phyloP scores from a whole-genome alignment of 768 basidiomycete species.

The Trametes elegans region DNA sequence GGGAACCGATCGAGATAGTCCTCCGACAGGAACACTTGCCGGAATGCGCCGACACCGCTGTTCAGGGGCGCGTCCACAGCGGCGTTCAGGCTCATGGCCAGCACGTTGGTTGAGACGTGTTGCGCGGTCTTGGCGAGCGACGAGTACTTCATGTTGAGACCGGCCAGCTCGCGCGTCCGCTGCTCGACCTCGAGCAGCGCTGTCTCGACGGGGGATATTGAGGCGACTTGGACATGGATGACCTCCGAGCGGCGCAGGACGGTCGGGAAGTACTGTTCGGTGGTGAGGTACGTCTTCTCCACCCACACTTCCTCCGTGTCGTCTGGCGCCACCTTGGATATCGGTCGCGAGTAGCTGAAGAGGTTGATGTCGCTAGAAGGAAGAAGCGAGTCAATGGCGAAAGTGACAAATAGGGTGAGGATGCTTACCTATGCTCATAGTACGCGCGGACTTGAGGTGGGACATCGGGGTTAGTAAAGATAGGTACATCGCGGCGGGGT shows the following conservation, averaged over 20 bases:
- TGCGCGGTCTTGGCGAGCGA: constrained; percentile 77
- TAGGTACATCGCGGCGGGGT: constrained; percentile 69
- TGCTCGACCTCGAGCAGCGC: constrained; percentile 79
- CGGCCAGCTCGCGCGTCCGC: constrained; percentile 75
- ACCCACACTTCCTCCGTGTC: constrained; percentile 77
- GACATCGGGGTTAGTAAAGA: constrained; percentile 86
- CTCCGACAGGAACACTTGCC: constrained; percentile 70
- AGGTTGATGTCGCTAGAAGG: constrained; percentile 67
- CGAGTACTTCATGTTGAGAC: constrained; percentile 67
- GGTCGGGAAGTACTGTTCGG: constrained; percentile 88
- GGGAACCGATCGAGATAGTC: constrained; percentile 68
- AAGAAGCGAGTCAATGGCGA: background rate
- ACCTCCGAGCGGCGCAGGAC: constrained; percentile 89
- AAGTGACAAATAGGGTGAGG: background rate
- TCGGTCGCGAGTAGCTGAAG: constrained; percentile 75
- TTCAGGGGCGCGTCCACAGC: constrained; percentile 82
- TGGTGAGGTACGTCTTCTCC: constrained; percentile 86
- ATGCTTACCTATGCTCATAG: constrained; percentile 76
- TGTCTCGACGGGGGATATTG: constrained; percentile 83
- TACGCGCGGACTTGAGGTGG: constrained; percentile 77
- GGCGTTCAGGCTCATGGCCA: constrained; percentile 84
- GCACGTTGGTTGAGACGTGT: constrained; percentile 68
- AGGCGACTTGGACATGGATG: constrained; percentile 60
- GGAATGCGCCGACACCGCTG: constrained; percentile 75
- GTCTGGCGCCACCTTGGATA: constrained; percentile 61